Evolutionary conservation across 805 yeast species (phyloP).

Genomic region (Wickerhamomyces mucosus): DNA sequence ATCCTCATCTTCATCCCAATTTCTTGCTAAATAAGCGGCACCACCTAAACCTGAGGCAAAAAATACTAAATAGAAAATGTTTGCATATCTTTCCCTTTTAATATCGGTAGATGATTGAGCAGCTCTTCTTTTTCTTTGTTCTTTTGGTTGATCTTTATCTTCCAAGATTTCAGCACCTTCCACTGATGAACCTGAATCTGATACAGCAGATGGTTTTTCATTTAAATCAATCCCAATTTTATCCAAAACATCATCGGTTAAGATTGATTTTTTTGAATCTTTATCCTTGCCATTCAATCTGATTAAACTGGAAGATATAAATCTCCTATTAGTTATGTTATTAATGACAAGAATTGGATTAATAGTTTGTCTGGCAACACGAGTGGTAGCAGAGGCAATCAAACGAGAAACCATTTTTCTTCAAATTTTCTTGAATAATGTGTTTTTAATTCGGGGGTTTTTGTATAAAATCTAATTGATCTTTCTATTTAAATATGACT

Average conservation of each 20-base stretch:
- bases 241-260: conserved; percentile 73
- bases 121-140: conserved; percentile 32
- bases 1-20: conserved; percentile 78
- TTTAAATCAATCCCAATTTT: conserved; percentile 74
- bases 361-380: no score
- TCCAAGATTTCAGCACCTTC: conserved; percentile 1
- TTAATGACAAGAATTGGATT: no score
- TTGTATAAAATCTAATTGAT: no score
- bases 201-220: conserved; percentile 12
- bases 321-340: no score
- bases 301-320: conserved; percentile 9
- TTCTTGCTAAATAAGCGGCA: conserved; percentile 66
- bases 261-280: conserved; percentile 33
- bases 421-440: no score
- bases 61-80: conserved; percentile 54
- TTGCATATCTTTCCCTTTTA: conserved; percentile 77
- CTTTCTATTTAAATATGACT: no score
- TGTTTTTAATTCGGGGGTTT: no score
- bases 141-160: conserved; percentile 5
- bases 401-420: no score
- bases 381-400: no score
- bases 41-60: conserved; percentile 40
- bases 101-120: conserved; percentile 66
- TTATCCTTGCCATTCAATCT: conserved; percentile 14
- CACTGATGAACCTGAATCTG: conserved; percentile 13